Evolutionary conservation across 2,329 filamentous ascomycete genomes (phyloP), one percentile per base, ranked within the genome.

Genomic region (Ophiocordyceps robertsii): DNA sequence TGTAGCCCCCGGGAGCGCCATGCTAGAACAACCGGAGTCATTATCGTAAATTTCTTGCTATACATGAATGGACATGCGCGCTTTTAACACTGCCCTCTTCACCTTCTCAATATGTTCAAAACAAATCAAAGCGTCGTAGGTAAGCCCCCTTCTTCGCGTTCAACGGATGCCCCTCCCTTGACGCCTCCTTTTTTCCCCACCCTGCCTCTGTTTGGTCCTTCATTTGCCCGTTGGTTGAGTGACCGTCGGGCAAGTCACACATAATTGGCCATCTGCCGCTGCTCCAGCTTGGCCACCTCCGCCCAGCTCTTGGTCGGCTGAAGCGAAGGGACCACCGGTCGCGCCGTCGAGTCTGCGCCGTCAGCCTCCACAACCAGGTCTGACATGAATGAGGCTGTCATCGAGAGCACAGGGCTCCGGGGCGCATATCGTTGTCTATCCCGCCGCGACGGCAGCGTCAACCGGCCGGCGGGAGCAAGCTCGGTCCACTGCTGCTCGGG

Each of bases 291-390:
- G 12, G 59, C 62, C 5, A 66, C 60, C 45, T 65, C 64, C 10
- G 64, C 64, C 64, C 63, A 67, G 42, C 63, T 66, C 53, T 57
- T 59, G 36, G 53, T 49, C 11, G 59, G 50, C 19, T 58, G 60
- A 29, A 65, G 44, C 4, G 61, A 51, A 11, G 63, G 62, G 6
- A 60, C 49, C 27, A 40, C 44, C 13, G 33, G 33, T 14, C 49
- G 43, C 21, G 43, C 40, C 24, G 49, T 51, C 2, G 47, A 41
- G 8, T 51, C 49, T 1, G 45, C 46, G 2, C 45, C 46, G 7
- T 40, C 47, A 14, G 44, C 47, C 2, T 47, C 51, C 4, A 40
- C 35, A 16, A 17, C 33, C 29, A 43, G 14, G 4, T 44, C 43
- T 13, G 45, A 44, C 42, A 49, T 50, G 19, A 44, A 40, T 3